Percentiles rank a stretch among this genome's conserved stretches.
phyloP scores from a whole-genome alignment of 148 eudicot genomes.

The Fagopyrum esculentum region DNA sequence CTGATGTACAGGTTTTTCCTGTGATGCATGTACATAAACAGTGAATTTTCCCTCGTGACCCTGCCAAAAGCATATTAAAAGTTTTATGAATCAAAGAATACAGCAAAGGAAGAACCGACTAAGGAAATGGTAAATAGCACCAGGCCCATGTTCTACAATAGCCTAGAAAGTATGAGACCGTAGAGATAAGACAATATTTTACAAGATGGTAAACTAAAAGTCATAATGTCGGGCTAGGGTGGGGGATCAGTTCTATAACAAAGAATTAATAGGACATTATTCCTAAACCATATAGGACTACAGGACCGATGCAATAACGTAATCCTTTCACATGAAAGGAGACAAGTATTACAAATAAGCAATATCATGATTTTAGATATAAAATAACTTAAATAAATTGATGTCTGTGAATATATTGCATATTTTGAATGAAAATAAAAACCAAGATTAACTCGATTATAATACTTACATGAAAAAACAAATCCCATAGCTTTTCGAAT shows the following conservation, averaged over 20 bases:
- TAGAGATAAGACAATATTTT: no score
- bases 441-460: constrained; percentile 7
- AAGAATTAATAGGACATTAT: not conserved
- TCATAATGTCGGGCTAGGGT: no score
- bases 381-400: not conserved
- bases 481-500: constrained; percentile 74
- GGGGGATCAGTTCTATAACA: not conserved
- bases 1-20: constrained; percentile 46
- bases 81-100: not conserved
- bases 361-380: not conserved
- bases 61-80: constrained; percentile 37
- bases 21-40: constrained; percentile 79
- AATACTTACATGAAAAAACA: constrained; percentile 51
- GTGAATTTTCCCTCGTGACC: constrained; percentile 84
- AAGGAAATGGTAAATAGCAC: not conserved
- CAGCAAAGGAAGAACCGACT: not conserved
- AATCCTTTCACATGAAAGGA: not conserved
- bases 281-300: not conserved
- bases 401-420: not conserved
- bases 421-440: not conserved
- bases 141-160: constrained; percentile 6
- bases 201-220: no score
- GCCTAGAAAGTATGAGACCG: not conserved
- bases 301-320: not conserved
- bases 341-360: not conserved